A percentile compares a stretch with the other conserved stretches of the same genome.
phyloP scores from a whole-genome alignment of 148 eudicot genomes.

The Fagopyrum esculentum region DNA sequence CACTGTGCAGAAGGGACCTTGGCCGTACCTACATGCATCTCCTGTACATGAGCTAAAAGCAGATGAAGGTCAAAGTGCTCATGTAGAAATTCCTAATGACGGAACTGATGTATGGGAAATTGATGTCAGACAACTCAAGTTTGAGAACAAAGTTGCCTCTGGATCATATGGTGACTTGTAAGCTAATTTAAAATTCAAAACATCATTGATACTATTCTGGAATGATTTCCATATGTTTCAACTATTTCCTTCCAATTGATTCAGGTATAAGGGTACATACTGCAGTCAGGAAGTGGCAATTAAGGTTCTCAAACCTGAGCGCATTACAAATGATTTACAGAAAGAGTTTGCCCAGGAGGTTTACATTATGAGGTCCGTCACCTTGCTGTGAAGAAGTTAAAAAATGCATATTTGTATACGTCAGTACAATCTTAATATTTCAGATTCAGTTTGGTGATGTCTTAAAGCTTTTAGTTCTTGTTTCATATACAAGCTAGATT shows the following conservation, averaged over 20 bases:
- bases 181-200: conserved; percentile 25
- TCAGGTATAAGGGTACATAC: conserved; percentile 90
- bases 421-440: not conserved
- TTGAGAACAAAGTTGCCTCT: conserved; percentile 82
- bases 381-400: conserved; percentile 6
- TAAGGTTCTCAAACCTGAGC: conserved; percentile 85
- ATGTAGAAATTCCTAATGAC: conserved; percentile 77
- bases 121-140: conserved; percentile 67
- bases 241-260: conserved; percentile 10
- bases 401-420: not conserved
- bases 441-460: not conserved
- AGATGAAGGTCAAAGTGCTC: conserved; percentile 38
- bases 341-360: conserved; percentile 98
- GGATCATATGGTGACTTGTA: conserved; percentile 99
- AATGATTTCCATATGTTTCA: not conserved
- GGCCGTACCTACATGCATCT: conserved; percentile 53
- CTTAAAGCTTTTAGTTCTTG: not conserved
- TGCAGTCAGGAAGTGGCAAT: conserved; percentile 96
- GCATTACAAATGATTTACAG: conserved; percentile 72
- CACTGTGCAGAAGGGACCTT: conserved; percentile 60
- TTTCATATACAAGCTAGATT: too few species aligned
- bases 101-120: conserved; percentile 99
- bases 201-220: not conserved
- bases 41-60: conserved; percentile 37
- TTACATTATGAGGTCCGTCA: conserved; percentile 84